Conservation (phyloP, 2,329 filamentous ascomycete species). For the Talaromyces sp. region DNA sequence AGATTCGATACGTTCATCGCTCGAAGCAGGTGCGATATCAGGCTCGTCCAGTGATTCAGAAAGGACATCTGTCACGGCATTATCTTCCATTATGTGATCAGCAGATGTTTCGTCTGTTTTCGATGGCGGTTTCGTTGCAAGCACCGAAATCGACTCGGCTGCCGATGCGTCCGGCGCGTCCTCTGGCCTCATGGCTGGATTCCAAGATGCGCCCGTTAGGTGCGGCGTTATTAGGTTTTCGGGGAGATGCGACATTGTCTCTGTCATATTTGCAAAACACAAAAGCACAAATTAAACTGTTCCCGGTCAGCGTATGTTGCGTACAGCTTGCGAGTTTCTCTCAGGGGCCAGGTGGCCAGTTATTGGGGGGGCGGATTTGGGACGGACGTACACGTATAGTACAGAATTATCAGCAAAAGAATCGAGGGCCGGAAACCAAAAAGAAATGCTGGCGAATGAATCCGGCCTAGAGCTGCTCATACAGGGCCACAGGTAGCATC, state of each 20-base stretch:
- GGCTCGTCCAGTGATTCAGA: neutral
- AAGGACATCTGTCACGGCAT: neutral
- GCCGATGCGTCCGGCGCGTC: conserved; percentile 21
- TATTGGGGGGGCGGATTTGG: conserved; percentile 10
- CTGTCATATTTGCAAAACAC: conserved; percentile 21
- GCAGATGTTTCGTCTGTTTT: neutral
- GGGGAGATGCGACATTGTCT: conserved; percentile 20
- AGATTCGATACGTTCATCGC: neutral
- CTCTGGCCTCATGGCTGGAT: conserved; percentile 54
- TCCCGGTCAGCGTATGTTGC: conserved; percentile 9
- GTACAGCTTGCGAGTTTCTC: neutral
- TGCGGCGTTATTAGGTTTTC: conserved; percentile 16
- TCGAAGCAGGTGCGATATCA: neutral
- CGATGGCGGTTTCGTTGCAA: conserved; percentile 20
- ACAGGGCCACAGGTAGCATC: conserved; percentile 3
- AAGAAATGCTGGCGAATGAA: neutral
- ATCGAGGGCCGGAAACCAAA: neutral
- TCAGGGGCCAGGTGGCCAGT: conserved; percentile 20
- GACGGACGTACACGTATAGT: conserved; percentile 20
- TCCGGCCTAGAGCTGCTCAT: conserved; percentile 5
- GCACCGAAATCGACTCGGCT: conserved; percentile 20
- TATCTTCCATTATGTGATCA: neutral
- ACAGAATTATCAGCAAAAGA: conserved; percentile 9
- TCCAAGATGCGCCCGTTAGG: conserved; percentile 45
- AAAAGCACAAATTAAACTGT: conserved; percentile 14